A percentile compares a stretch with the other conserved stretches of the same genome.
phyloP scores from a whole-genome alignment of 768 basidiomycete genomes.

The Termitomyces sp. region DNA sequence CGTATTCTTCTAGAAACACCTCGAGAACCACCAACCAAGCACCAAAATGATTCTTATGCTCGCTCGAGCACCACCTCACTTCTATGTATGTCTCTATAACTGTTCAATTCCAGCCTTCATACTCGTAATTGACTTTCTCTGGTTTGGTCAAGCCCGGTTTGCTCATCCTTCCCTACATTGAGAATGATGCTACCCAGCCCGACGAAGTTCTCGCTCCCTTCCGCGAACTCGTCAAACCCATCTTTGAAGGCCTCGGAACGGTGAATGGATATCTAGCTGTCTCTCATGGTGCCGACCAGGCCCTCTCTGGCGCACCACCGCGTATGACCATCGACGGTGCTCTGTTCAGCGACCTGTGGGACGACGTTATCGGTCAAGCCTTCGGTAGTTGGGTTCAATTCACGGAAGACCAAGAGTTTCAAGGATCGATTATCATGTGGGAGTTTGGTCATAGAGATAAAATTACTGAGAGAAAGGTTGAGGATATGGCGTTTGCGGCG shows the following conservation, averaged over 20 bases:
- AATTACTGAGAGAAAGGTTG: slow-evolving; percentile 5
- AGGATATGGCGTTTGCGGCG: slow-evolving; percentile 4
- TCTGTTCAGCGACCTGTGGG: slow-evolving; percentile 15
- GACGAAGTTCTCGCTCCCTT: slow-evolving; percentile 15
- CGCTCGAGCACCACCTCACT: neutral
- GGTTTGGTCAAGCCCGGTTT: neutral
- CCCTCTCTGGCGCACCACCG: slow-evolving; percentile 11
- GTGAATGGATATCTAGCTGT: slow-evolving; percentile 11
- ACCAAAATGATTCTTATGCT: neutral
- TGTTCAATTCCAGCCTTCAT: neutral
- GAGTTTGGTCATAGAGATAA: slow-evolving; percentile 14
- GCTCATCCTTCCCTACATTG: slow-evolving; percentile 15
- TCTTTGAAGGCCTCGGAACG: slow-evolving; percentile 5
- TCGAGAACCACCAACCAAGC: neutral
- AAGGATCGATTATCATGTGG: slow-evolving; percentile 12
- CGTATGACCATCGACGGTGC: slow-evolving; percentile 13
- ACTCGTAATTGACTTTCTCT: neutral
- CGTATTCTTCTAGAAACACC: neutral
- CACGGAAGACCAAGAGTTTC: slow-evolving; percentile 10
- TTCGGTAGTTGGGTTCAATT: slow-evolving; percentile 14
- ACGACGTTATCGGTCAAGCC: slow-evolving; percentile 11
- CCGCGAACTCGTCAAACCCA: slow-evolving; percentile 8
- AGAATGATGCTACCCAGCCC: slow-evolving; percentile 4
- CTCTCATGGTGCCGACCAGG: slow-evolving; percentile 12
- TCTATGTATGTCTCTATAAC: neutral